Evolutionary conservation across 805 yeast genomes (phyloP).

Genomic region (Cyberlindnera saturnus): DNA sequence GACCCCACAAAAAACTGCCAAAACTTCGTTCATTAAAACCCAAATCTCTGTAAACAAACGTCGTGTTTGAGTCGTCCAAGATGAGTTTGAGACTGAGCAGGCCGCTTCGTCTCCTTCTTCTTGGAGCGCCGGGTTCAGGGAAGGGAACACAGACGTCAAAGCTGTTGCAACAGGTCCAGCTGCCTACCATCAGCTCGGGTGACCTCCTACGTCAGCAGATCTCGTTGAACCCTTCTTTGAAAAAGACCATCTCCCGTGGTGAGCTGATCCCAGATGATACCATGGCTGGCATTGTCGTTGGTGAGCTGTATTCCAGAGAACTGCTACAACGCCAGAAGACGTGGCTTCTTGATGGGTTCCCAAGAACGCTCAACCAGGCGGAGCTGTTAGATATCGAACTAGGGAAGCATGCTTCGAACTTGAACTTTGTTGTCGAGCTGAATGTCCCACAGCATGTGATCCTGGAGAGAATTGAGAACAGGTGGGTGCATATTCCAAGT

Average conservation of each 20-base stretch:
- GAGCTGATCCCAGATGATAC: slow-evolving; percentile 65
- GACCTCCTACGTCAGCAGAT: slow-evolving; percentile 74
- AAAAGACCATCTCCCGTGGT: slow-evolving; percentile 54
- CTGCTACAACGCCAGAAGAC: slow-evolving; percentile 41
- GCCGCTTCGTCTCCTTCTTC: slow-evolving; percentile 60
- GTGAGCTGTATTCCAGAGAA: slow-evolving; percentile 36
- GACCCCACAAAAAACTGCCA: no score
- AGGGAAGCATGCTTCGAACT: slow-evolving; percentile 26
- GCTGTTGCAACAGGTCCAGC: slow-evolving; percentile 47
- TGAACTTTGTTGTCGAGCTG: slow-evolving; percentile 79
- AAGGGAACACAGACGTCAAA: slow-evolving; percentile 84
- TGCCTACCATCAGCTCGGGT: slow-evolving; percentile 68
- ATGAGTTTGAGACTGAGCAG: neutral
- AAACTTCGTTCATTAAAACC: no score
- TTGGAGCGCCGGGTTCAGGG: slow-evolving; percentile 96
- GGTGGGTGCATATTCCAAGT: slow-evolving; percentile 80
- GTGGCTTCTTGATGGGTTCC: slow-evolving; percentile 91
- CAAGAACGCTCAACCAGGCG: slow-evolving; percentile 77
- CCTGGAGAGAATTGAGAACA: slow-evolving; percentile 70
- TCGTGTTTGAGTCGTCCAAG: neutral
- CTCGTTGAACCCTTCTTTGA: slow-evolving; percentile 46
- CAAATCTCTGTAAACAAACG: neutral
- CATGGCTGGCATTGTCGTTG: slow-evolving; percentile 53
- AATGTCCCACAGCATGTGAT: slow-evolving; percentile 85
- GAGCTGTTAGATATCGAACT: slow-evolving; percentile 43